Evolutionary conservation across 257 asterid species (phyloP), one percentile per base, ranked within the genome.

Genomic region (Paulownia fortunei): DNA sequence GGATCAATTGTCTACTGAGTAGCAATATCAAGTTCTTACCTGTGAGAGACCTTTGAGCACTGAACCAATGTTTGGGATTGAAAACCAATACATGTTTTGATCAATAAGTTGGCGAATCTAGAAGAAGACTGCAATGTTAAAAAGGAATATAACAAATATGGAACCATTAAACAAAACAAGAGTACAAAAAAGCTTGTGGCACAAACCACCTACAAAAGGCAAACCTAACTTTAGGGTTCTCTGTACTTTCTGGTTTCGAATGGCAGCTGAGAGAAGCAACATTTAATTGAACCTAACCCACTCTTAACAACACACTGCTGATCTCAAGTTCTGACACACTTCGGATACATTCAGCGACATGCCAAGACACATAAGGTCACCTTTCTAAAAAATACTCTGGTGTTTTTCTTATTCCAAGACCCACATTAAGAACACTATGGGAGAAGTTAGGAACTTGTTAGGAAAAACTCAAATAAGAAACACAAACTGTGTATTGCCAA

Each of bases 31-130:
- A n/a, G 41, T 15, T 77, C 80, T 80, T 83, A 95, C 98, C 97
- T 92, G 98, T 23, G 96, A 84, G 52, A 96, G 89, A 73, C 97
- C 98, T 89, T 96, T 96, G 84, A 96, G 99, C 74, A 96, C 90
- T 51, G 94, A 87, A 74, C 99, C 99, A 86, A 96, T 87, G 81
- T 83, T 92, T 68, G 99, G 99, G 79, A 96, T 90, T 11, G 97
- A 93, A 83, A 96, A 90, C 99, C 99, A 96, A 75, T 93, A 96
- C 98, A 91, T 89, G 87, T 92, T 83, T 26, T 88, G 89, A 87
- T 93, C 99, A 73, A 92, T 88, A 63, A 93, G 97, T 86, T 92
- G 99, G 70, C 97, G 96, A 78, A 89, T 85, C 99, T 96, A 79
- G 72, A 79, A 87, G 30, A 77, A 80, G 44, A 73, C 62, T 76